Evolutionary conservation across 1,284 basidiomycete species (phyloP), one percentile per base, ranked within the genome.

Genomic region (Cystobasidium pallidum): DNA sequence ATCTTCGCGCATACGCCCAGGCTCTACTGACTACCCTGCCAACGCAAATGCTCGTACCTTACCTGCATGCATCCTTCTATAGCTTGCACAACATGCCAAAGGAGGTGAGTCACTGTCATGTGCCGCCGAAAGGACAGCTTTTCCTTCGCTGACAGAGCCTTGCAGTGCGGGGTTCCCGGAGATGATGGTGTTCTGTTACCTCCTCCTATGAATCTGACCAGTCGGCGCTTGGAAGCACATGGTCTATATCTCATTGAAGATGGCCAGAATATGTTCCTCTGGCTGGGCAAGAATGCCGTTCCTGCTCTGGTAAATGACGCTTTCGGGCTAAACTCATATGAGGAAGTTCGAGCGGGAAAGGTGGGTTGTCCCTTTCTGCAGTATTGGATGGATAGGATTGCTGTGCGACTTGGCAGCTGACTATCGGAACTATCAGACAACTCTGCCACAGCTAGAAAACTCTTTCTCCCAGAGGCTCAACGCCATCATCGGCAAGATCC

Each of bases 211-310:
- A 95, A 95, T 63, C 86, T 94, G 72, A 94, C 93, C 0, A 94
- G 92, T 41, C 96, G 99, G 82, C 85, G 92, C 49, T 85, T 99
- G 65, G 94, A 98, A 82, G 85, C 94, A 67, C 94, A 99, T 79
- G 96, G 96, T 66, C 85, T 99, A 65, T 98, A 91, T 87, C 82
- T 99, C 75, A 95, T 99, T 77, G 96, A 99, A 81, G 94, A 99
- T 80, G 92, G 92, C 0, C 96, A 98, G 82, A 94, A 92, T 58
- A 91, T 99, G 78, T 98, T 99, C 88, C 85, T 99, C 55, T 99
- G 93, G 91, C 87, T 99, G 65, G 96, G 96, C 7, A 88, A 94
- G 36, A 95, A 98, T 79, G 93, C 96, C 3, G 94, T 99, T 24
- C 92, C 94, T 2, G 91, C 95, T 79, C 87, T 99, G 62, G 85